Conservation (phyloP, 345 rosid genomes). For the Hypericum androsaemum region DNA sequence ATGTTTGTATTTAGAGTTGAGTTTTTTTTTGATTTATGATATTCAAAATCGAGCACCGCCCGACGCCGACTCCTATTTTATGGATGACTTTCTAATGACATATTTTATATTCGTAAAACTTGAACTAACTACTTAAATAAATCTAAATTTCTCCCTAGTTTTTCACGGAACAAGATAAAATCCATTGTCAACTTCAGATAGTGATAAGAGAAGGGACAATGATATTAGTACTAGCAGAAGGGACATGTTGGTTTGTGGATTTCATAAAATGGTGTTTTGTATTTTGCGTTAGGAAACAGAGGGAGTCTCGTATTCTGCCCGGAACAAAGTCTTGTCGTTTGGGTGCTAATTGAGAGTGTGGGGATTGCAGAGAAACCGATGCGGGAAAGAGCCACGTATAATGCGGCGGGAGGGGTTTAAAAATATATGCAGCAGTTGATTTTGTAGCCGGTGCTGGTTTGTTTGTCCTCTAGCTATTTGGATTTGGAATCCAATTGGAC, state of each 20-base stretch:
- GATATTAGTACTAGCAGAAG: neutral
- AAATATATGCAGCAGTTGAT: constrained; percentile 18
- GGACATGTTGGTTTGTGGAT: too few relatives aligned
- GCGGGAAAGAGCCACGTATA: constrained; percentile 37
- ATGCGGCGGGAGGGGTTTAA: constrained; percentile 32
- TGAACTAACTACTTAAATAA: too few relatives aligned
- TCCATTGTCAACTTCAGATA: constrained; percentile 3
- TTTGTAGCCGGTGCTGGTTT: constrained; percentile 18
- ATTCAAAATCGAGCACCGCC: too few relatives aligned
- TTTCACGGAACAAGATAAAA: too few relatives aligned
- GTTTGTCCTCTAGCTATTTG: constrained; percentile 34
- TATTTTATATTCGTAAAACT: constrained; percentile 15
- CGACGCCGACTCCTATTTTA: too few relatives aligned
- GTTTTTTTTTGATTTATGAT: constrained; percentile 10
- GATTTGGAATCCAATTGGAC: constrained; percentile 35
- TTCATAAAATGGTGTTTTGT: constrained; percentile 2
- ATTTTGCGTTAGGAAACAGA: neutral
- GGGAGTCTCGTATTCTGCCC: constrained; percentile 15
- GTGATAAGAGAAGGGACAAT: neutral
- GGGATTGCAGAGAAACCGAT: constrained; percentile 25
- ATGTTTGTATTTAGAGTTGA: constrained; percentile 8
- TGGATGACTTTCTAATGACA: too few relatives aligned
- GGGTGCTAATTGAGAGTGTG: constrained; percentile 2
- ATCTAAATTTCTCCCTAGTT: too few relatives aligned
- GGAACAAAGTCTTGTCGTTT: neutral